Evolutionary conservation across 805 yeast species (phyloP).

Genomic region (Ascoidea rubescens): DNA sequence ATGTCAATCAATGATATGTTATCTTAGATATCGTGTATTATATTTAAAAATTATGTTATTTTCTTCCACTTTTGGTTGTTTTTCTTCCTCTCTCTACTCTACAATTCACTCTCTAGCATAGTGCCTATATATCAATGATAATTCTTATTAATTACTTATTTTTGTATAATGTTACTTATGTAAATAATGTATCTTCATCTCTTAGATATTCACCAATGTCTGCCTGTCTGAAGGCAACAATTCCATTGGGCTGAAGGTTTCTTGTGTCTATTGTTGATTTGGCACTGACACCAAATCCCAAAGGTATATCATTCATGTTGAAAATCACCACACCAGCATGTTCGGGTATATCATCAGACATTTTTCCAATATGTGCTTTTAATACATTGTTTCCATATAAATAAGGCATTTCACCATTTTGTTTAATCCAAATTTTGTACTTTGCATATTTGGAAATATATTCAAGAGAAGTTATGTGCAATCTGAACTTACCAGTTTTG

Average conservation of each 20-base stretch:
- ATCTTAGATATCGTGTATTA: no score
- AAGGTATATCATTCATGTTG: conserved; percentile 84
- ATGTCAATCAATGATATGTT: no score
- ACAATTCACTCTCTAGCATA: no score
- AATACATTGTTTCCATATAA: conserved; percentile 91
- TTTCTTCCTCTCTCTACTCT: no score
- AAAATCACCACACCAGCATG: conserved; percentile 91
- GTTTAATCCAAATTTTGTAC: conserved; percentile 91
- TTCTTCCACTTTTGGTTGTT: no score
- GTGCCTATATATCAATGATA: no score
- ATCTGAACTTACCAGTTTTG: conserved; percentile 89
- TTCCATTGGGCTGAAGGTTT: conserved; percentile 81
- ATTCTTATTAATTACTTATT: no score
- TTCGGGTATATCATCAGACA: conserved; percentile 96
- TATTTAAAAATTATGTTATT: no score
- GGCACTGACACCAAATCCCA: conserved; percentile 93
- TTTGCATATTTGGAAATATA: conserved; percentile 78
- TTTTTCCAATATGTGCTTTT: conserved; percentile 92
- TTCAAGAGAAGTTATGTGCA: conserved; percentile 85
- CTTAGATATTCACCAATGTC: conserved; percentile 96
- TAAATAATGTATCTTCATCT: conserved; percentile 92
- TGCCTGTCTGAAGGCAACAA: conserved; percentile 92
- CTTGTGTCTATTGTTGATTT: conserved; percentile 83
- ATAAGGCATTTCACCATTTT: conserved; percentile 97
- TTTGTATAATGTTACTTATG: conserved; percentile 24